Evolutionary conservation across 441 rosid genomes (phyloP), one percentile per base, ranked within the genome.

Genomic region (Corymbia calophylla): DNA sequence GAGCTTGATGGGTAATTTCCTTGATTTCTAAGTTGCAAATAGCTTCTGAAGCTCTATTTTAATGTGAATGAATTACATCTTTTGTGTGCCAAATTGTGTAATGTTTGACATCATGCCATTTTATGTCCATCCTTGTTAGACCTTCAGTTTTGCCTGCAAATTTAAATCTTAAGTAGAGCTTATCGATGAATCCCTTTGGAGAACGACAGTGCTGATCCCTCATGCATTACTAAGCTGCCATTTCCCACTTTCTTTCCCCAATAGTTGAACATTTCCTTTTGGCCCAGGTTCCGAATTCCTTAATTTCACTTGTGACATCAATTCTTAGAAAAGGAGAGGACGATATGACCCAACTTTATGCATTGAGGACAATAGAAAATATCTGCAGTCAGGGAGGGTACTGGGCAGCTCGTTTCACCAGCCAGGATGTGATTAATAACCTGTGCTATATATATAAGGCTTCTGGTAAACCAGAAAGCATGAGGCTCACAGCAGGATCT

Each of bases 241-340:
- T 73, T 73, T 44, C 32, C 56, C 49, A 54, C 32, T 73, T 88
- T 47, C 60, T 48, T 32, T 17, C 48, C 58, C 55, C 44, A 7
- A 53, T 12, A 2, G 4, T 80, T 54, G 15, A 85, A 87, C 68
- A 87, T 87, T 91, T 92, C 89, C 56, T 54, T 92, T 90, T 82
- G 90, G 56, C 32, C 62, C 94, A 98, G 99, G 98, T 98, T 91
- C 94, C 99, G 89, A 98, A 97, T 95, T 96, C 99, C 86, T 91
- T 97, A 94, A 96, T 98, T 92, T 96, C 99, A 86, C 94, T 97
- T 87, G 99, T 97, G 44, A 95, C 99, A 86, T 96, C 99, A 80
- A 94, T 96, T 90, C 92, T 98, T 90, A 96, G 99, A 47, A 98
- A 96, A 93, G 99, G 99, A 91, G 98, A 98, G 94, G 99, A 98